Evolutionary conservation across 768 basidiomycete species (phyloP).

Genomic region (Suillus spraguei): DNA sequence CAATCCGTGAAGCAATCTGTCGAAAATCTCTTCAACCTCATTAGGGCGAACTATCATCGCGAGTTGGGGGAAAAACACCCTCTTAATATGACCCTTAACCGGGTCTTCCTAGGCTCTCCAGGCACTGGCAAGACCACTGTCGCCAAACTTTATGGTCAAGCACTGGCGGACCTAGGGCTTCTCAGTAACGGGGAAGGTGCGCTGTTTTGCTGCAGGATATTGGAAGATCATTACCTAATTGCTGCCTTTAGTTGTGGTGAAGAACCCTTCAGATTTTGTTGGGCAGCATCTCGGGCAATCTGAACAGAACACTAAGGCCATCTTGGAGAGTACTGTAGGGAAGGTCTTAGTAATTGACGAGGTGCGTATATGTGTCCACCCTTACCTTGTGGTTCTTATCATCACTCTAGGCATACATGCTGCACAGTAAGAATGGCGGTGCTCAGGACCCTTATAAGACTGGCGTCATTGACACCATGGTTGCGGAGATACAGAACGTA

Average conservation of each 20-base stretch:
- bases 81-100: constrained; percentile 53
- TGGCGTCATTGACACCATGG: constrained; percentile 73
- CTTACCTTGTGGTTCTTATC: not conserved
- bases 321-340: constrained; percentile 57
- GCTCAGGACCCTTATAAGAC: constrained; percentile 58
- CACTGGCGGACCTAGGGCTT: constrained; percentile 55
- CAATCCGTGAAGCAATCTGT: constrained; percentile 53
- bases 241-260: constrained; percentile 52
- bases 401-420: constrained; percentile 63
- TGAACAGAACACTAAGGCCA: constrained; percentile 65
- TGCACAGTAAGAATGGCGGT: constrained; percentile 45
- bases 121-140: constrained; percentile 72
- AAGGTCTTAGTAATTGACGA: constrained; percentile 76
- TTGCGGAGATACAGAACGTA: constrained; percentile 70
- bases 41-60: constrained; percentile 53
- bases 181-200: constrained; percentile 68
- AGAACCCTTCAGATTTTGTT: constrained; percentile 70
- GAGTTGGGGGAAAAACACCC: constrained; percentile 54
- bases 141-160: constrained; percentile 60
- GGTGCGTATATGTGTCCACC: constrained; percentile 34
- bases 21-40: constrained; percentile 40
- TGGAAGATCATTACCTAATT: not conserved
- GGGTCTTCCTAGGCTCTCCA: constrained; percentile 62
- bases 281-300: constrained; percentile 61
- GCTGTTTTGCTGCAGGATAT: constrained; percentile 3